Evolutionary conservation across 345 rosid species (phyloP), one percentile per base, ranked within the genome.

Genomic region (Isatis tinctoria): DNA sequence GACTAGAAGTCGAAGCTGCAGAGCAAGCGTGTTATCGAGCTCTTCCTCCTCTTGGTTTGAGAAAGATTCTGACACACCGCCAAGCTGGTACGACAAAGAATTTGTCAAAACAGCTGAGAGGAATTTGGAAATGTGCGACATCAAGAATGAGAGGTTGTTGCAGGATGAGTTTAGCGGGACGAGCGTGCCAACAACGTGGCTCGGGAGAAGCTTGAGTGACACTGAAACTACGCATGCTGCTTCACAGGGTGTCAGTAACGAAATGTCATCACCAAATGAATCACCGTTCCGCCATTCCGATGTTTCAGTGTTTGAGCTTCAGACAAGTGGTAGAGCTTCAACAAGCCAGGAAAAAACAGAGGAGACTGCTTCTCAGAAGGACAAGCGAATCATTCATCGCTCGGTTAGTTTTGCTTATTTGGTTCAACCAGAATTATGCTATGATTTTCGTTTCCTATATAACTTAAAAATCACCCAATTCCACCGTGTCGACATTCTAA

Each of bases 1-100:
- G 79, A 48, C 49, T 13, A 87, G 86, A 67, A 93, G 96, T 78
- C 87, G 68, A 73, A 93, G 98, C 79, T 89, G 91, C 63, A 81
- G 79, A 78, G 87, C 88, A 47, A 83, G 83, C 60, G 69, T 89
- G 10, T 68, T 62, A 54, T 57, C 72, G 5, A 80, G 53, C 48
- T 71, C 70, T 41, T 69, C 85, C 39, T 41, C 64, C 53, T 53
- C 79, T 75, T 74, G 75, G 76, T 73, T 51, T 59, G 85, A 82
- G 75, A 78, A 53, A 64, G 67, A 73, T 56, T 83, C 70, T 39
- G 71, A 67, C 75, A 78, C 85, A 20, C 82, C 86, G 10, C 83
- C 85, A 28, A 59, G 28, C 2, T 77, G 67, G 74, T 73, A 67
- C 40, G 80, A 83, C 57, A 82, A 82, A 67, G 81, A 5, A 14